Base-by-base conservation (phyloP, 2,329 filamentous ascomycete species). In the Alternaria novae-zelandiae region DNA sequence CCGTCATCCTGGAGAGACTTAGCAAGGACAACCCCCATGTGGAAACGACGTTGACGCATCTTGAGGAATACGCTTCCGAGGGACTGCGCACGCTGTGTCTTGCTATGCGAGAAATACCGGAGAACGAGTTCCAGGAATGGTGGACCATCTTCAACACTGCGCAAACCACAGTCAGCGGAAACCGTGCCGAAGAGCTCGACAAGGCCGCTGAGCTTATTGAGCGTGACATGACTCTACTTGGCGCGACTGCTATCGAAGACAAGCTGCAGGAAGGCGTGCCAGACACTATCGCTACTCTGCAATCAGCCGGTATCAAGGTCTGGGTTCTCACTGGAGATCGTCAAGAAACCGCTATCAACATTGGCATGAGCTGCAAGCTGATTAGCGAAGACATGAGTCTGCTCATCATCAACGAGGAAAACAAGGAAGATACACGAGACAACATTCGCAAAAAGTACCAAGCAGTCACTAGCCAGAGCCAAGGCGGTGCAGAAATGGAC, bases 371-470 rank as follows among this genome's bases (percentile, higher is more conserved):
- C 79, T 99, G 96, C 83, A 98, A 98, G 82, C 87, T 99, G 54
- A 93, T 99, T 64, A 97, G 94, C 70, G 96, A 99, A 81, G 96
- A 99, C 74, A 99, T 99, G 96, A 97, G 96, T 76, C 86, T 99
- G 11, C 84, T 99, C 58, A 97, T 99, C 72, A 87, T 99, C 75
- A 99, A 99, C 75, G 96, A 99, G 78, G 94, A 98, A 72, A 87
- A 84, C 53, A 86, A 93, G 13, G 84, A 86, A 36, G 92, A 89
- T 5, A 98, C 96, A 5, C 87, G 92, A 54, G 91, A 96, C 75
- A 98, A 97, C 73, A 84, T 99, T 25, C 88, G 92, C 70, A 98
- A 97, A 85, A 99, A 99, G 78, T 85, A 97, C 13, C 92, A 96
- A 62, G 95, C 95, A 6, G 93, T 99, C 73, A 88, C 89, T 68